Conservation (phyloP, 2,329 filamentous ascomycete genomes). For the Fusarium phyllophilum region DNA sequence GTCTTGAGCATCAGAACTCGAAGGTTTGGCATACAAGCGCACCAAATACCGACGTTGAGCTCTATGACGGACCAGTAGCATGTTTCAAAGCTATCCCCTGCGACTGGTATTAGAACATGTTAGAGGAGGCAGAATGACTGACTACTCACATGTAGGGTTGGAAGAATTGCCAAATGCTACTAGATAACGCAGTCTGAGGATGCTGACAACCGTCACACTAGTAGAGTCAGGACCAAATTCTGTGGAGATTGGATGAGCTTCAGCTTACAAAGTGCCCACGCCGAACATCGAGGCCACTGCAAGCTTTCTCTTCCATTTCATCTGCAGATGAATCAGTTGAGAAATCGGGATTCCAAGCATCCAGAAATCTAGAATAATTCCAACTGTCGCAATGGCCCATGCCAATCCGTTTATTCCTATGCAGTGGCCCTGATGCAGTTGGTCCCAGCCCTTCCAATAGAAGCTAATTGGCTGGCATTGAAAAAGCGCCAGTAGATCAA, state of each 20-base stretch:
- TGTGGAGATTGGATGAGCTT: fast-evolving
- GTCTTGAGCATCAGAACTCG: neutral
- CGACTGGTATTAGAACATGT: neutral
- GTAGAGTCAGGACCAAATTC: neutral
- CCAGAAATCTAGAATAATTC: slow-evolving; percentile 5
- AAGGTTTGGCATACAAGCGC: slow-evolving; percentile 5
- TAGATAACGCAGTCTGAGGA: slow-evolving; percentile 1
- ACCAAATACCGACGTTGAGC: slow-evolving; percentile 3
- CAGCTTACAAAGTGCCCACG: slow-evolving; percentile 5
- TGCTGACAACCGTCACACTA: slow-evolving; percentile 11
- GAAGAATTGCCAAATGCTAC: slow-evolving; percentile 9
- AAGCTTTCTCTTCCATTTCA: slow-evolving; percentile 17
- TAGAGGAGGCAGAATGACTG: fast-evolving
- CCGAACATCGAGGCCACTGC: slow-evolving; percentile 1
- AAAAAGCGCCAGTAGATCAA: neutral
- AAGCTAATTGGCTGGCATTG: slow-evolving; percentile 18
- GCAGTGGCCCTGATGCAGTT: neutral
- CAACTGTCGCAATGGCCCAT: slow-evolving; percentile 12
- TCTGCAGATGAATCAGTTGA: neutral
- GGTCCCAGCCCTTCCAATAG: slow-evolving; percentile 18
- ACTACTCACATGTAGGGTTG: slow-evolving; percentile 10
- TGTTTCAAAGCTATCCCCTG: slow-evolving; percentile 9
- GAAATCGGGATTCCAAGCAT: neutral
- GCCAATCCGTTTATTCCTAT: slow-evolving; percentile 8
- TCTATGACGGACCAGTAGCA: slow-evolving; percentile 20